Evolutionary conservation across 345 rosid species (phyloP).

Genomic region (Eucalyptus regnans): DNA sequence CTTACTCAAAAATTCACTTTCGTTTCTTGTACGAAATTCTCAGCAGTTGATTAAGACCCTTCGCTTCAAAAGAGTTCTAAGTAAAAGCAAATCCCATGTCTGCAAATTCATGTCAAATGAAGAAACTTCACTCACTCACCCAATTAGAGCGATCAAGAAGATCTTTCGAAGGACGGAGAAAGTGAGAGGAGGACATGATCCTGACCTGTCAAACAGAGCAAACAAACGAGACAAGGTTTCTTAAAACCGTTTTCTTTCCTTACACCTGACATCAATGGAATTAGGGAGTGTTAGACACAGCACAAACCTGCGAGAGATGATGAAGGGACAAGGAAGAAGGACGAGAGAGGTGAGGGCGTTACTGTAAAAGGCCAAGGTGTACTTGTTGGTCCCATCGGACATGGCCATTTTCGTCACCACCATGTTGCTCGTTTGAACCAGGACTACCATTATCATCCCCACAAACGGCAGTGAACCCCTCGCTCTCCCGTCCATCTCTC

Average conservation of each 20-base stretch:
- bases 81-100: background rate
- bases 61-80: background rate
- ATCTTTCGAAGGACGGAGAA: slow-evolving; percentile 1
- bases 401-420: slow-evolving; percentile 35
- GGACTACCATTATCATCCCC: slow-evolving; percentile 49
- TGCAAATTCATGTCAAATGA: background rate
- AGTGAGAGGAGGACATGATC: slow-evolving; percentile 8
- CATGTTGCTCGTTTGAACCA: slow-evolving; percentile 49
- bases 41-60: background rate
- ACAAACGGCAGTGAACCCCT: background rate
- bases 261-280: background rate
- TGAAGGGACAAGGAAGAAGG: slow-evolving; percentile 35
- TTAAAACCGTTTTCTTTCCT: background rate
- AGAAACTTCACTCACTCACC: background rate
- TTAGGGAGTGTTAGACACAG: background rate
- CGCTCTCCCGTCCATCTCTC: background rate
- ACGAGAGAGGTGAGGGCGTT: slow-evolving; percentile 44
- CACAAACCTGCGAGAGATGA: slow-evolving; percentile 12
- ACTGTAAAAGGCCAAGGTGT: slow-evolving; percentile 34
- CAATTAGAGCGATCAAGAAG: slow-evolving; percentile 14
- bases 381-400: slow-evolving; percentile 32
- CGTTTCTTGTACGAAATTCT: background rate
- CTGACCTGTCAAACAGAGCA: background rate
- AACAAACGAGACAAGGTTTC: background rate
- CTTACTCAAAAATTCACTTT: background rate